Base-by-base conservation (phyloP, 2,329 filamentous ascomycete species). In the Hypocrella siamensis region DNA sequence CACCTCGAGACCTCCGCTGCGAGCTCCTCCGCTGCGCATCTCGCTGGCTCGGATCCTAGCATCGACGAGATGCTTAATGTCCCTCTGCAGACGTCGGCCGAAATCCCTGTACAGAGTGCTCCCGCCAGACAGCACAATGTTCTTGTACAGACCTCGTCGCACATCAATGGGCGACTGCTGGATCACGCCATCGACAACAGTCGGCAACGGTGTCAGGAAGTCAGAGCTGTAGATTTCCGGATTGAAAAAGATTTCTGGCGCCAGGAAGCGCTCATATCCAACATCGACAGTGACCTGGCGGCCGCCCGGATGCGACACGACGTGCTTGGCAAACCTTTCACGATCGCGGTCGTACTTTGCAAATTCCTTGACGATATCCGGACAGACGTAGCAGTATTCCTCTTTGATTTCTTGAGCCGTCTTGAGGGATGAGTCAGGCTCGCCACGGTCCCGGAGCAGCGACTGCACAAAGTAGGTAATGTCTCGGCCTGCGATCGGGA, bases 181-280 rank as follows among this genome's bases (percentile, higher is more conserved):
- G 46, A 98, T 98, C 40, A 96, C 90, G 35, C 79, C 80, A 52
- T 98, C 90, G 39, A 98, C 92, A 31, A 98, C 90, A 31, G 73
- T 81, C 17, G 90, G 90, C 7, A 98, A 71, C 11, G 90, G 90
- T 10, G 90, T 98, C 42, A 98, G 64, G 65, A 98, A 98, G 54
- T 98, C 90, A 43, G 88, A 96, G 39, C 84, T 93, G 69, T 96
- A 96, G 49, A 98, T 98, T 62, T 98, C 90, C 19, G 90, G 90
- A 60, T 98, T 98, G 74, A 98, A 98, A 62, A 98, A 98, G 51
- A 98, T 98, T 57, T 98, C 90, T 17, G 92, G 92, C 3, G 90
- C 90, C 37, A 98, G 68, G 69, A 98, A 98, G 21, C 90, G 81
- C 58, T 98, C 90, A 60, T 96, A 98, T 32, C 90, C 90, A 32